Percentiles rank a stretch among this genome's conserved stretches.
phyloP scores from a whole-genome alignment of 2,329 filamentous ascomycete species.

The Dactylella cylindrospora region DNA sequence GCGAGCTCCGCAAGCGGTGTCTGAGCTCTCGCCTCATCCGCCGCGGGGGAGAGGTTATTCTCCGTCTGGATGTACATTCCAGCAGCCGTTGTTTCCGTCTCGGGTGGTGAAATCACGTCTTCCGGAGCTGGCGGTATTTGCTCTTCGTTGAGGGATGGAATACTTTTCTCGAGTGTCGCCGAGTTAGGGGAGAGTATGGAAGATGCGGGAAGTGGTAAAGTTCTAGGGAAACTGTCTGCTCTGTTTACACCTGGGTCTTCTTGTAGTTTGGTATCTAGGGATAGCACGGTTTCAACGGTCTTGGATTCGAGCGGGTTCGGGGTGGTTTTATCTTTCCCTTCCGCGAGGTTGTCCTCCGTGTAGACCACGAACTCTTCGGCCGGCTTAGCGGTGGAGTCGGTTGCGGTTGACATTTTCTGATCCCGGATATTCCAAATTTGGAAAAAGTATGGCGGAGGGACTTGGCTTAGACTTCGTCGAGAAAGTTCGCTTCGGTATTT shows the following conservation, averaged over 20 bases:
- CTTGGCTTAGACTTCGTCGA: too few species aligned
- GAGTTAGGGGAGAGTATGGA: conserved; percentile 38
- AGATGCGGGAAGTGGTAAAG: conserved; percentile 36
- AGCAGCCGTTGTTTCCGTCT: conserved; percentile 4
- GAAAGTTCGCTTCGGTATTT: too few species aligned
- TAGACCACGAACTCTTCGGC: conserved; percentile 41
- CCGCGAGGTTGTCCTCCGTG: conserved; percentile 14
- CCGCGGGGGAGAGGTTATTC: neutral
- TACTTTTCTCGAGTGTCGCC: conserved; percentile 19
- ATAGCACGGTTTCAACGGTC: conserved; percentile 10
- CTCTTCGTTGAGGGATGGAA: conserved; percentile 23
- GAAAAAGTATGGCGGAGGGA: neutral
- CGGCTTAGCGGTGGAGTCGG: conserved; percentile 29
- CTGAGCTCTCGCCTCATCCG: conserved; percentile 3
- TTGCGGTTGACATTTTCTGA: conserved; percentile 27
- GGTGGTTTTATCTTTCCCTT: conserved; percentile 32
- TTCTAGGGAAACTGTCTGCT: conserved; percentile 40
- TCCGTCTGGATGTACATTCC: conserved; percentile 31
- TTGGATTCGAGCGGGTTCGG: conserved; percentile 10
- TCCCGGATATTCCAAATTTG: neutral
- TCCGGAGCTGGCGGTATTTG: conserved; percentile 14
- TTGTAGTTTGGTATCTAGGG: conserved; percentile 31
- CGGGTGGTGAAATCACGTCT: conserved; percentile 29
- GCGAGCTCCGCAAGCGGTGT: conserved; percentile 40
- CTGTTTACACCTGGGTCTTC: conserved; percentile 7